phyloP scores from a whole-genome alignment of 257 asterid genomes.

The Voacanga thouarsii region DNA sequence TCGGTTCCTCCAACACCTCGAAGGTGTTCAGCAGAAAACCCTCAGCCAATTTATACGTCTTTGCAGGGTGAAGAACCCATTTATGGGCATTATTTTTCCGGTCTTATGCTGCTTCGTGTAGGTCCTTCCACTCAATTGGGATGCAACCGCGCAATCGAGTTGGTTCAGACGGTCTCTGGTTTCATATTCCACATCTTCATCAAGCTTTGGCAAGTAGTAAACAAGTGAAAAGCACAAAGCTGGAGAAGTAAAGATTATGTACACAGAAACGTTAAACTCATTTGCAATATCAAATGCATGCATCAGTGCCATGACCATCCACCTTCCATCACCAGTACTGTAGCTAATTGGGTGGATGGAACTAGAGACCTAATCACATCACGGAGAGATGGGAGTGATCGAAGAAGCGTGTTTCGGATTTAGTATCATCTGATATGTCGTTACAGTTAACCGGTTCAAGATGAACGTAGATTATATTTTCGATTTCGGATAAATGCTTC shows the following conservation, averaged over 20 bases:
- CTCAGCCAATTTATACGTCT: slow-evolving; percentile 20
- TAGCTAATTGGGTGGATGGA: too few relatives aligned
- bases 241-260: slow-evolving; percentile 19
- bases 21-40: slow-evolving; percentile 31
- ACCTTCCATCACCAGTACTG: too few relatives aligned
- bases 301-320: slow-evolving; percentile 18
- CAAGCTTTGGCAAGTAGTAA: slow-evolving; percentile 21
- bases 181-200: slow-evolving; percentile 1
- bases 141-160: slow-evolving; percentile 22
- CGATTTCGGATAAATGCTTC: too few relatives aligned
- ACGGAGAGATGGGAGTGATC: too few relatives aligned
- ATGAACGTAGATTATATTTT: too few relatives aligned
- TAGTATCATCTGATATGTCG: too few relatives aligned
- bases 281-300: slow-evolving; percentile 25
- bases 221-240: slow-evolving; percentile 20
- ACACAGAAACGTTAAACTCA: slow-evolving; percentile 18
- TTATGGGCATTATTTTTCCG: slow-evolving; percentile 18
- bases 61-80: slow-evolving; percentile 21
- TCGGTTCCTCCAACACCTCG: slow-evolving; percentile 21
- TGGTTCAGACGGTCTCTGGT: slow-evolving; percentile 12
- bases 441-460: too few relatives aligned
- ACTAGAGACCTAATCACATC: too few relatives aligned
- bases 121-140: slow-evolving; percentile 21
- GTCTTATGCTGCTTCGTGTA: slow-evolving; percentile 23
- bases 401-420: too few relatives aligned